Base-by-base conservation (phyloP, 371 early-diverging fungal species). In the Zychaea mexicana region DNA sequence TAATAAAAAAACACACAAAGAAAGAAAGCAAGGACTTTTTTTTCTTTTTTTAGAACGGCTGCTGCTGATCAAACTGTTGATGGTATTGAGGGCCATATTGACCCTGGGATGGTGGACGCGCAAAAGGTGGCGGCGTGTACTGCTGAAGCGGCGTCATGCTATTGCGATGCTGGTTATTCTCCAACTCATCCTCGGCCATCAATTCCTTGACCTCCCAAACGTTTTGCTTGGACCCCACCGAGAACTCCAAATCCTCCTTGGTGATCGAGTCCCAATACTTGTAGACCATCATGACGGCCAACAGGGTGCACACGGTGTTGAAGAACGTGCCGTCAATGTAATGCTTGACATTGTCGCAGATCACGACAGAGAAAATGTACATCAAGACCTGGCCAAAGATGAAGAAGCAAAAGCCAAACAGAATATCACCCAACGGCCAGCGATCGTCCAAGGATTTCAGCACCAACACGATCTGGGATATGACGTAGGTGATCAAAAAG, bases 231-330 rank as follows among this genome's bases (percentile, higher is more conserved):
- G 92, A 88, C 42, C 94, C 94, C 28, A 98, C 97, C 24, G 91
- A 89, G 76, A 97, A 98, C 82, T 98, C 98, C 31, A 97, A 81
- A 73, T 97, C 98, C 73, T 98, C 98, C 80, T 96, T 96, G 38
- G 98, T 97, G 70, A 98, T 97, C 19, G 92, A 92, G 75, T 98
- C 98, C 98, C 98, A 98, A 84, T 94, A 98, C 82, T 98, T 98
- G 87, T 97, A 98, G 9, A 97, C 94, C 97, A 98, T 98, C 98
- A 98, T 97, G 49, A 98, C 96, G 27, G 92, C 89, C 65, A 98
- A 76, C 59, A 98, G 78, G n/a, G 92, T 93, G 69, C 90, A 93
- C 45, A 95, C 93, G 15, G 91, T 87, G 39, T 95, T 94, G 84
- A 97, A 96, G 88, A 98, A 98, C 65, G 95, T 71, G 19, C 98